Evolutionary conservation across 306 rosid genomes (phyloP).

Genomic region (Vigna radiata): DNA sequence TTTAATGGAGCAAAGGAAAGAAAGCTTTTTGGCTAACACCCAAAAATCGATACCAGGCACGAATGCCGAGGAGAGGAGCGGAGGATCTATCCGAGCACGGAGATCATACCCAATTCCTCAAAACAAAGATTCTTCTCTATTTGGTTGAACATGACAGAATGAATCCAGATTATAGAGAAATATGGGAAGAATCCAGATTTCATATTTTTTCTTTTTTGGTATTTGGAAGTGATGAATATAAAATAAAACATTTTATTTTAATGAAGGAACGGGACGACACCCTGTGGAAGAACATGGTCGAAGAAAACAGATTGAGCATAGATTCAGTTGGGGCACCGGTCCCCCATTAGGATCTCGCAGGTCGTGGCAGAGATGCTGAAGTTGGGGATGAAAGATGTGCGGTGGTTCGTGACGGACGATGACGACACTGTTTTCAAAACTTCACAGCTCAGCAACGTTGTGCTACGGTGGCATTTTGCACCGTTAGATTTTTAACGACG

Average conservation of each 20-base stretch:
- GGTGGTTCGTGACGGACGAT: constrained; percentile 99
- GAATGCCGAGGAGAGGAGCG: too few species aligned
- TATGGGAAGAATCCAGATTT: constrained; percentile 12
- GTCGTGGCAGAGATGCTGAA: constrained; percentile 86
- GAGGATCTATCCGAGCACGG: constrained; percentile 17
- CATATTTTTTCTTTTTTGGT: background rate
- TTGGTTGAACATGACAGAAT: background rate
- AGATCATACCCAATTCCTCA: constrained; percentile 37
- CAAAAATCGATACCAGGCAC: constrained; percentile 22
- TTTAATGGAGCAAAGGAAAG: constrained; percentile 14
- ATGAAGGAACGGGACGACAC: background rate
- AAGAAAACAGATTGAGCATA: too few species aligned
- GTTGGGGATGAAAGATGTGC: constrained; percentile 67
- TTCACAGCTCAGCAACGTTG: too few species aligned
- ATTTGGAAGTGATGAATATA: background rate
- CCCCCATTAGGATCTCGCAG: constrained; percentile 96
- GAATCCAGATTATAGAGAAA: background rate
- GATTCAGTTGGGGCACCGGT: constrained; percentile 68
- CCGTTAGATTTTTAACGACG: too few species aligned
- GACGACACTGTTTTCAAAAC: constrained; percentile 98
- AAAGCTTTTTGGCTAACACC: constrained; percentile 38
- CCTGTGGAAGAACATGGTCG: too few species aligned
- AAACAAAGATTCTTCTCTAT: constrained; percentile 1
- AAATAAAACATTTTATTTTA: background rate
- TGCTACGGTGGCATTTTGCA: too few species aligned